These are phyloP conservation scores for Penicillium sp. DNA, from an alignment of 2,329 filamentous ascomycete species.

Conservation along the genomic window DNA sequence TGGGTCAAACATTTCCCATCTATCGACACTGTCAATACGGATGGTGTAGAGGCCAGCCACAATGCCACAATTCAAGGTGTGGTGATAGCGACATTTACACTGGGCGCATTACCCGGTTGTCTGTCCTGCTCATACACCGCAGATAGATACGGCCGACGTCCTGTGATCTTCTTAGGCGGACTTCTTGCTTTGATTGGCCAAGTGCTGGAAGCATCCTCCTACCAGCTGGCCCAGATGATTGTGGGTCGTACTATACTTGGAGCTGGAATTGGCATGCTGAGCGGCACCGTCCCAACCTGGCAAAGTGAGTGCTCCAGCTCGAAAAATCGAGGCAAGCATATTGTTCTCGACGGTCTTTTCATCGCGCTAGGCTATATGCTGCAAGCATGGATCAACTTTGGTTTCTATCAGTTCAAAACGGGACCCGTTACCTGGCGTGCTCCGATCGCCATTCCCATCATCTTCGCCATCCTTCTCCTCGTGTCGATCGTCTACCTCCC, in stretches of 20 bases:
- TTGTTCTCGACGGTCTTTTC: conserved; percentile 12
- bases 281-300: conserved; percentile 12
- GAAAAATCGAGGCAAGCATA: conserved; percentile 11
- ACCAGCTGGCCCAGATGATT: conserved; percentile 6
- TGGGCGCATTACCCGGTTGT: conserved; percentile 7
- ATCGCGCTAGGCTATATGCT: conserved; percentile 5
- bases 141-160: conserved; percentile 10
- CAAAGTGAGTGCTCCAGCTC: conserved; percentile 13
- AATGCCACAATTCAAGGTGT: conserved; percentile 12
- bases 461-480: background rate
- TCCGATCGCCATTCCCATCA: conserved; percentile 8
- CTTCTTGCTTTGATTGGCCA: conserved; percentile 10
- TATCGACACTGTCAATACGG: background rate
- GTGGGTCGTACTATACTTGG: conserved; percentile 7
- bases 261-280: conserved; percentile 9
- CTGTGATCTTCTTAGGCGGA: conserved; percentile 6
- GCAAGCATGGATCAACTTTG: conserved; percentile 11
- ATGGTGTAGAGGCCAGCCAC: background rate
- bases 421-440: conserved; percentile 9
- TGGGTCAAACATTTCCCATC: background rate
- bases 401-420: conserved; percentile 8
- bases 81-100: conserved; percentile 11
- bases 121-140: conserved; percentile 9
- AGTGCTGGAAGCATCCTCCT: conserved; percentile 5
- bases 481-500: conserved; percentile 7